Evolutionary conservation across 1,284 basidiomycete species (phyloP).

Genomic region (Puccinia horiana): DNA sequence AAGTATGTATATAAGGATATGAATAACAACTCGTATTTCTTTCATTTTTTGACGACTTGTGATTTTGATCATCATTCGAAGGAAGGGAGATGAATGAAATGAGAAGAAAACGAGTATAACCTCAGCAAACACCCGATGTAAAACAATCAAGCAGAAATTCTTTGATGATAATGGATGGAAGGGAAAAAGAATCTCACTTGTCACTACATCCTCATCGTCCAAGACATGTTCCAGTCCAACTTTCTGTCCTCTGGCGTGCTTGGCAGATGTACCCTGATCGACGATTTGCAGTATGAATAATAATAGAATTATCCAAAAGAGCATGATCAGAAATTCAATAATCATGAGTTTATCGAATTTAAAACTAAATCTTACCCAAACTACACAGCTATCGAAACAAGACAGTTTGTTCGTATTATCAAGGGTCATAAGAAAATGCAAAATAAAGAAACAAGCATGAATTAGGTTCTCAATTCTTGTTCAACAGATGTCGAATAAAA

Average conservation of each 20-base stretch:
- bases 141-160: background rate
- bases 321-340: slow-evolving; percentile 41
- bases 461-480: background rate
- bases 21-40: background rate
- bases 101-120: background rate
- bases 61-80: background rate
- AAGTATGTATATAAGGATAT: background rate
- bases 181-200: no score
- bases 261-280: slow-evolving; percentile 91
- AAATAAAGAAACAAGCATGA: background rate
- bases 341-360: background rate
- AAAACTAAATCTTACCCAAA: slow-evolving; percentile 57
- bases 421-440: background rate
- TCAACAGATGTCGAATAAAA: background rate
- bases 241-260: slow-evolving; percentile 93
- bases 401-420: background rate
- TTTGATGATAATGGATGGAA: no score
- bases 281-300: slow-evolving; percentile 64
- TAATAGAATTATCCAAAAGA: slow-evolving; percentile 45
- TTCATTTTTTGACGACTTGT: slow-evolving; percentile 8
- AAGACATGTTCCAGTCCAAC: slow-evolving; percentile 72
- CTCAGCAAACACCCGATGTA: background rate
- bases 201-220: slow-evolving; percentile 50
- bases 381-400: slow-evolving; percentile 1
- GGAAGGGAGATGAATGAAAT: background rate